Evolutionary conservation across 192 early-diverging fungal species (phyloP).

Genomic region (Gamsiella multidivaricata): DNA sequence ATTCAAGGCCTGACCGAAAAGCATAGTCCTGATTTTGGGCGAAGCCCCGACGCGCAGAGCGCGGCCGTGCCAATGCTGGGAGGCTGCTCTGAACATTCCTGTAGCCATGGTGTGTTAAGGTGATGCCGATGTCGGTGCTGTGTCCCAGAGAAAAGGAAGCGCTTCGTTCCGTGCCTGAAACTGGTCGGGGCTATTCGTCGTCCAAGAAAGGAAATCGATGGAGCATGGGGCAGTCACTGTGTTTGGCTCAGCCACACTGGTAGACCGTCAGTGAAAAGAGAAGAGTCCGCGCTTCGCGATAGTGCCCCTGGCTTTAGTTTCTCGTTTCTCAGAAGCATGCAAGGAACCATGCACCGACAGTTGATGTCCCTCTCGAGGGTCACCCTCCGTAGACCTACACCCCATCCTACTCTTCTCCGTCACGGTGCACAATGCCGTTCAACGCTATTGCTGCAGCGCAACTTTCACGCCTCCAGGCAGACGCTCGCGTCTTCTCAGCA

Average conservation of each 20-base stretch:
- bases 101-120: constrained; percentile 8
- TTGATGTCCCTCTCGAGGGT: constrained; percentile 19
- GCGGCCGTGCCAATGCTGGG: constrained; percentile 23
- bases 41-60: neutral
- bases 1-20: neutral
- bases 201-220: constrained; percentile 5
- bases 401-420: neutral
- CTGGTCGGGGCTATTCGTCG: neutral
- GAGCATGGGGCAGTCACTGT: too few species aligned
- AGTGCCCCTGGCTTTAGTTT: neutral
- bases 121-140: neutral
- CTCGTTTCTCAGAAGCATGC: neutral
- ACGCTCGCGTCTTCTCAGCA: constrained; percentile 13
- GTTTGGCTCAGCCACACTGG: neutral
- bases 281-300: too few species aligned
- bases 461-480: constrained; percentile 34
- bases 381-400: constrained; percentile 5
- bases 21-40: neutral
- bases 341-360: constrained; percentile 16
- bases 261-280: too few species aligned
- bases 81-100: constrained; percentile 31
- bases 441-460: constrained; percentile 17
- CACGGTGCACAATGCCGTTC: constrained; percentile 6
- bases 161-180: neutral
- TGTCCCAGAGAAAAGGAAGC: neutral